A percentile compares a stretch with the other conserved stretches of the same genome.
These are phyloP conservation scores for Alnus glutinosa DNA, from an alignment of 306 rosid species.

Conservation along the genomic window DNA sequence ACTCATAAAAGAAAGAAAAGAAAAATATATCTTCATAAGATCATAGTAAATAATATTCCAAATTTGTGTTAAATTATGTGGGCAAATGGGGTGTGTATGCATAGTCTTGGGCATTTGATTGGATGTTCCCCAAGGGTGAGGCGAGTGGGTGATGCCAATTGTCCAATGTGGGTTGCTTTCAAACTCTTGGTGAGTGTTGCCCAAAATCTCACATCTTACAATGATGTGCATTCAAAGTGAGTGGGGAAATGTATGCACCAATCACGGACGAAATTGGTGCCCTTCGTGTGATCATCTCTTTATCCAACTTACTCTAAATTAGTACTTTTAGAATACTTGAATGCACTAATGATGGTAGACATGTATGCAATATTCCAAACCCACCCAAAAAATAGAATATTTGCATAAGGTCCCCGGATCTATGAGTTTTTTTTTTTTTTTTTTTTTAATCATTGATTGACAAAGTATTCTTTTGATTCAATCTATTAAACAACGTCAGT, in stretches of 20 bases:
- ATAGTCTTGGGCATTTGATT: not conserved
- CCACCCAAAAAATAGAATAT: not conserved
- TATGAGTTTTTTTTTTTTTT: not conserved
- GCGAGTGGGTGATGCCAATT: too few relatives aligned
- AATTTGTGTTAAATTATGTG: not conserved
- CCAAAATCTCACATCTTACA: not conserved
- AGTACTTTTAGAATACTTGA: not conserved
- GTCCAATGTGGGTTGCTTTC: not conserved
- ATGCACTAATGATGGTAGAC: constrained; percentile 9
- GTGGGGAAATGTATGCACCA: constrained; percentile 5
- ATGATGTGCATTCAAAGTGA: constrained; percentile 1
- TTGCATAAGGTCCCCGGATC: not conserved
- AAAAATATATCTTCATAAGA: not conserved
- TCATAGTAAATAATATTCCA: not conserved
- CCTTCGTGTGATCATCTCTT: not conserved
- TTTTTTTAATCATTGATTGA: not conserved
- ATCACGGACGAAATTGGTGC: constrained; percentile 15
- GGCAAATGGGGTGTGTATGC: too few relatives aligned
- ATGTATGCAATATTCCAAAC: not conserved
- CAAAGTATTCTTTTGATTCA: too few relatives aligned
- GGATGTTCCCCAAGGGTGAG: not conserved
- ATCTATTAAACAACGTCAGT: too few relatives aligned
- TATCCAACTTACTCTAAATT: not conserved
- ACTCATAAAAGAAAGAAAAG: not conserved
- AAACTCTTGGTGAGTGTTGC: not conserved